phyloP scores from a whole-genome alignment of 345 rosid species.

The Zanthoxylum bungeanum region DNA sequence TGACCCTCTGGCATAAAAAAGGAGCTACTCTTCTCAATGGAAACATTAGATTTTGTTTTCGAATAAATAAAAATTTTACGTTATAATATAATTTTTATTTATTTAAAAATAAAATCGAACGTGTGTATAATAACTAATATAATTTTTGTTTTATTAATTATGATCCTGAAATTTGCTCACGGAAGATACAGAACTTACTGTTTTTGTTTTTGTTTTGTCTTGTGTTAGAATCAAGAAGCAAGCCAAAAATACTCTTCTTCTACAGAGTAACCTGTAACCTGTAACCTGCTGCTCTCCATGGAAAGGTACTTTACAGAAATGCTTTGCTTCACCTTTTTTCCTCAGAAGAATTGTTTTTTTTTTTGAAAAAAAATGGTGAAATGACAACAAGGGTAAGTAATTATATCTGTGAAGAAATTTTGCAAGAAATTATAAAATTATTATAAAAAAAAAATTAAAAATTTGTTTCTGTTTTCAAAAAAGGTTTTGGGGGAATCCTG shows the following conservation, averaged over 20 bases:
- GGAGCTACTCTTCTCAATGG: too few relatives aligned
- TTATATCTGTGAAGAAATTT: background rate
- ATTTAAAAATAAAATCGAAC: too few relatives aligned
- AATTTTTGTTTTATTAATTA: constrained; percentile 8
- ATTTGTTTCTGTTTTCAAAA: constrained; percentile 6
- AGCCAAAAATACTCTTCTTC: constrained; percentile 13
- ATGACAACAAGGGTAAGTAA: background rate
- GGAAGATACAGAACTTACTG: constrained; percentile 16
- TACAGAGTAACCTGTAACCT: background rate
- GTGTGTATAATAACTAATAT: too few relatives aligned
- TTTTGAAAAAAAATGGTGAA: background rate
- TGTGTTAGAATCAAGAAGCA: background rate
- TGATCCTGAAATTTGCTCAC: constrained; percentile 6
- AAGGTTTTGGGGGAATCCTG: constrained; percentile 18
- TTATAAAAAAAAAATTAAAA: too few relatives aligned
- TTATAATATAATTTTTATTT: too few relatives aligned
- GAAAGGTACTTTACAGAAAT: constrained; percentile 15
- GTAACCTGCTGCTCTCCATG: background rate
- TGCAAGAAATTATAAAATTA: too few relatives aligned
- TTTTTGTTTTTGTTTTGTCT: constrained; percentile 19
- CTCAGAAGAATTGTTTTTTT: background rate
- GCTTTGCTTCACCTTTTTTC: background rate
- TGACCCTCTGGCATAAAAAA: too few relatives aligned
- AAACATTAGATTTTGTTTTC: too few relatives aligned
- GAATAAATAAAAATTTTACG: too few relatives aligned